Base-by-base conservation (phyloP, 225 moss, liverwort and hornwort species). In the Sphagnum contortum region DNA sequence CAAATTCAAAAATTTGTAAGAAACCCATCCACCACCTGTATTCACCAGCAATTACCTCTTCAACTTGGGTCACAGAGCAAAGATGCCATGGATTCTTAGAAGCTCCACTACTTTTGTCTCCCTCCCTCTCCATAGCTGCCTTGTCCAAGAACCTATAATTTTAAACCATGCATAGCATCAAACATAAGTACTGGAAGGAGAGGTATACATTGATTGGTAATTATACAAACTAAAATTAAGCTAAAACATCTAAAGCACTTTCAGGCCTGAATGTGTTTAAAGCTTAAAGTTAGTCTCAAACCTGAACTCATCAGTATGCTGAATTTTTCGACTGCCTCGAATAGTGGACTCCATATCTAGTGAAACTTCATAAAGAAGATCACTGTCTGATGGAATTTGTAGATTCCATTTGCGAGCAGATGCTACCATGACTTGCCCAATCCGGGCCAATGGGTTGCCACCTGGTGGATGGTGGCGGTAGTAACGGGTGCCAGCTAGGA, bases 401-500 rank as follows among this genome's bases (percentile, higher is more conserved):
- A 72, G 50, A 11, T 53, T 69, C 78, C 80, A 76, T 44, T 87
- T 87, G 47, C 80, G 62, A 52, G 51, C 57, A 0, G 80, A 62
- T 48, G 84, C 80, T 65, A 74, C 72, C 29, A 76, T 5, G 48
- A 87, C 87, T 74, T 81, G 87, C 47, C 62, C 80, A 7, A 87
- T 76, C 63, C 87, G 71, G 14, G 81, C 66, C 57, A 87, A 64
- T 4, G 80, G 80, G 60, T 83, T 87, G 49, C 87, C 83, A 50
- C 72, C 81, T 44, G 85, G 79, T 76, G 70, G 75, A 13, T 87
- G 80, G 67, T 81, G 83, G 11, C 90, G 80, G 73, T 88, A 94
- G 48, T 73, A 71, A 8, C 77, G 78, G 44, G 86, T 84, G 9
- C 91, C 91, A 3, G 71, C 70, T 3, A 89, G 47, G 70, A 91